Conservation (phyloP, 768 basidiomycete genomes). For the Rossbeevera mucosa region DNA sequence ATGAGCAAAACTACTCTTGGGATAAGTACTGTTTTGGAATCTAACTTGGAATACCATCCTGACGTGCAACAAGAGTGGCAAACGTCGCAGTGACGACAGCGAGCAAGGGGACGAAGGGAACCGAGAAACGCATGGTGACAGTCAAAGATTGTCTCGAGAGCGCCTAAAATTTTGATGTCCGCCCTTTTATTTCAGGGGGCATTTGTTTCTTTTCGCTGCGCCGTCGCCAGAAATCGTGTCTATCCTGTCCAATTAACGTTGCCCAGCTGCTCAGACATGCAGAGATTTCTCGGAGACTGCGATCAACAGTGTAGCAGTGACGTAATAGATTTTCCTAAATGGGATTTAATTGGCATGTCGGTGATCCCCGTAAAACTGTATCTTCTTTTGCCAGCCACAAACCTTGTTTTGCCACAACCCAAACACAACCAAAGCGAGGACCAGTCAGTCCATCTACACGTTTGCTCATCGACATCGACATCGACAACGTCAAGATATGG, state of each 20-base stretch:
- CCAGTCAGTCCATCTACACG: constrained; percentile 18
- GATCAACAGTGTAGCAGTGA: no score
- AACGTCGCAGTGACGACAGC: constrained; percentile 12
- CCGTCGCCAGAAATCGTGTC: not conserved
- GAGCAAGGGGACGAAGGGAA: constrained; percentile 12
- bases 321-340: no score
- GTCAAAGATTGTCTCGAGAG: not conserved
- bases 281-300: no score
- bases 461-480: constrained; percentile 54
- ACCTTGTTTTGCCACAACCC: constrained; percentile 47
- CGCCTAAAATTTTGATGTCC: not conserved
- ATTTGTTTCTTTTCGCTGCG: not conserved
- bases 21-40: not conserved
- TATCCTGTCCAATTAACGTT: not conserved
- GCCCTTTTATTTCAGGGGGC: not conserved
- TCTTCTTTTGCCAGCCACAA: constrained; percentile 47
- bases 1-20: not conserved
- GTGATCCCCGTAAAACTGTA: constrained; percentile 36
- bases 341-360: constrained; percentile 16
- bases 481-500: constrained; percentile 69
- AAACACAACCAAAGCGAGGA: constrained; percentile 34
- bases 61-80: constrained; percentile 18
- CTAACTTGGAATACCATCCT: constrained; percentile 24
- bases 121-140: constrained; percentile 17
- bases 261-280: not conserved